phyloP scores from a whole-genome alignment of 1,284 basidiomycete genomes.

The Ceraceosorus bombacis region DNA sequence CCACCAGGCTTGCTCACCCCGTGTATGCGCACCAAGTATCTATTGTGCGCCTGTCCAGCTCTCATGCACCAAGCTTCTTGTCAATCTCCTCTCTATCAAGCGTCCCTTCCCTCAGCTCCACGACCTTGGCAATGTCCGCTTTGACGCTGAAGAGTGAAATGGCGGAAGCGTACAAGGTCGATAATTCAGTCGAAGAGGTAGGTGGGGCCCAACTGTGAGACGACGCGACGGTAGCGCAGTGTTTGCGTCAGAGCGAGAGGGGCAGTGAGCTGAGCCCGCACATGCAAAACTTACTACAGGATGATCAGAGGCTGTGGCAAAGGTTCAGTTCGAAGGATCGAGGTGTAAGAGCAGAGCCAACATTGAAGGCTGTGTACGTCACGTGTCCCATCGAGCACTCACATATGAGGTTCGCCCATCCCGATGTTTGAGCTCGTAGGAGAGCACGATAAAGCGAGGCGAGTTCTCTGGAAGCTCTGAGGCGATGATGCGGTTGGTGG shows the following conservation, averaged over 20 bases:
- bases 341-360: neutral
- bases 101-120: conserved; percentile 38
- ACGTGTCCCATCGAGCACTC: conserved; percentile 11
- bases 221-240: no score
- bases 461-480: conserved; percentile 81
- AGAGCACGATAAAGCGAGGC: conserved; percentile 76
- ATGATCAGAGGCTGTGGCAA: conserved; percentile 23
- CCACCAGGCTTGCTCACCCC: no score
- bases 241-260: conserved; percentile 2
- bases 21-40: no score
- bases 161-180: conserved; percentile 45
- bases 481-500: no score
- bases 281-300: conserved; percentile 17
- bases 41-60: no score
- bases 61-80: conserved; percentile 27
- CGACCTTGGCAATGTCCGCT: conserved; percentile 38
- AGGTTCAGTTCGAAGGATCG: no score
- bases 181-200: conserved; percentile 34
- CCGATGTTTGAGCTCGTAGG: conserved; percentile 69
- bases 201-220: conserved; percentile 37
- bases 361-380: neutral
- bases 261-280: neutral
- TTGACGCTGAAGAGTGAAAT: conserved; percentile 34
- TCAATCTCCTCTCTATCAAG: conserved; percentile 21
- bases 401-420: conserved; percentile 75